Conservation (phyloP, 116 monocot genomes). For the Posidonia oceanica region DNA sequence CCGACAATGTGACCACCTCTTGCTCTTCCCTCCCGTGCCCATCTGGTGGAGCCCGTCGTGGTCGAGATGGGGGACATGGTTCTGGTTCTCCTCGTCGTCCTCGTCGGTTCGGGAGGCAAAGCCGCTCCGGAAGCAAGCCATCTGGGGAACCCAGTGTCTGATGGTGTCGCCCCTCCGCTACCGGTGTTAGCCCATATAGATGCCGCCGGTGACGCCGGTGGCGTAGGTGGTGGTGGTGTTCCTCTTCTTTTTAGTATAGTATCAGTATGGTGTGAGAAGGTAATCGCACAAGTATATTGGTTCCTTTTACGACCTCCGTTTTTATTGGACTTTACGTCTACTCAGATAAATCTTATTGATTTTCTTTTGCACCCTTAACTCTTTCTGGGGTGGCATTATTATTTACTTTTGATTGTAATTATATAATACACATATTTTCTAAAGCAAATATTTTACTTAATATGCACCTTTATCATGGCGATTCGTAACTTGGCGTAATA, state of each 20-base stretch:
- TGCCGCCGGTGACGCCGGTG: neutral
- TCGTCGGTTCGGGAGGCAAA: conserved; percentile 1
- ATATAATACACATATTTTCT: no score
- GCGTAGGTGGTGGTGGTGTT: neutral
- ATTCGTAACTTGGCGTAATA: no score
- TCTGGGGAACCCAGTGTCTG: neutral
- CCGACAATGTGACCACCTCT: neutral
- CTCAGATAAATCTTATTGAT: no score
- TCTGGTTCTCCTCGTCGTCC: neutral
- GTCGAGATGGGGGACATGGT: neutral
- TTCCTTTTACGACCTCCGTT: no score
- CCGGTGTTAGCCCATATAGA: neutral
- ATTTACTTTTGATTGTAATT: no score
- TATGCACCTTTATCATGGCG: no score
- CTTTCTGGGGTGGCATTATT: no score
- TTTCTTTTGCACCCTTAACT: no score
- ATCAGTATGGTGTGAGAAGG: neutral
- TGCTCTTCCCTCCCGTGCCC: neutral
- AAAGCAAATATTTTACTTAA: no score
- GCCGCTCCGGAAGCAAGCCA: conserved; percentile 5
- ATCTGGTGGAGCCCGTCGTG: neutral
- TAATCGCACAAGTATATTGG: no score
- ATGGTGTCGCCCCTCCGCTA: neutral
- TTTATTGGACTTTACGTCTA: no score
- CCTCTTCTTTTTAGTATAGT: neutral